A percentile compares a stretch with the other conserved stretches of the same genome.
These are phyloP conservation scores for Arthrobotrys iridis DNA, from an alignment of 2,329 filamentous ascomycete genomes.

Conservation along the genomic window DNA sequence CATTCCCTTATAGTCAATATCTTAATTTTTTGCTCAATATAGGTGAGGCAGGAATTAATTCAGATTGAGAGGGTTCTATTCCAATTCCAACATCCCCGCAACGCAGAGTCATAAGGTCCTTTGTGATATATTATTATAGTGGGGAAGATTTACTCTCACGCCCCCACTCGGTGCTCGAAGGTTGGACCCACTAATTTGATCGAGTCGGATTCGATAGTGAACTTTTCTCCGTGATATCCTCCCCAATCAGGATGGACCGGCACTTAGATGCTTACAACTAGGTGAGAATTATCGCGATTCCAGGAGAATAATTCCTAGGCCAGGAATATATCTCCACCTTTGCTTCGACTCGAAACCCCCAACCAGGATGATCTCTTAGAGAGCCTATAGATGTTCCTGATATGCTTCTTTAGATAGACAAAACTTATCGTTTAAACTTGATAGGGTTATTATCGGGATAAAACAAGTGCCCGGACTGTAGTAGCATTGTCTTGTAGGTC, in stretches of 20 bases:
- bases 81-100: conserved; percentile 51
- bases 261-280: neutral
- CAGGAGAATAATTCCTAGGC: conserved; percentile 17
- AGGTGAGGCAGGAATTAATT: conserved; percentile 27
- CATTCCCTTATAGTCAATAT: conserved; percentile 30
- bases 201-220: neutral
- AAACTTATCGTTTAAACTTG: neutral
- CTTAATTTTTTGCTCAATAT: conserved; percentile 28
- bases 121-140: conserved; percentile 24
- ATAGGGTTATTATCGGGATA: neutral
- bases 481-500: neutral
- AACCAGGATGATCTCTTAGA: conserved; percentile 20
- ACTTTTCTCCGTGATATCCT: conserved; percentile 1
- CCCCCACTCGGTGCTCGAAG: conserved; percentile 18
- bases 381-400: neutral
- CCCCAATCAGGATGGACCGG: conserved; percentile 13
- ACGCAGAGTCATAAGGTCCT: conserved; percentile 20
- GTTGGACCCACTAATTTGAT: conserved; percentile 1
- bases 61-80: conserved; percentile 19
- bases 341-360: conserved; percentile 13
- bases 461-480: neutral
- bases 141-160: conserved; percentile 1
- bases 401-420: conserved; percentile 13
- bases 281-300: neutral
- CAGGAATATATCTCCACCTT: conserved; percentile 14